Base-by-base conservation (phyloP, 2,329 filamentous ascomycete genomes). In the Fusarium sp. region DNA sequence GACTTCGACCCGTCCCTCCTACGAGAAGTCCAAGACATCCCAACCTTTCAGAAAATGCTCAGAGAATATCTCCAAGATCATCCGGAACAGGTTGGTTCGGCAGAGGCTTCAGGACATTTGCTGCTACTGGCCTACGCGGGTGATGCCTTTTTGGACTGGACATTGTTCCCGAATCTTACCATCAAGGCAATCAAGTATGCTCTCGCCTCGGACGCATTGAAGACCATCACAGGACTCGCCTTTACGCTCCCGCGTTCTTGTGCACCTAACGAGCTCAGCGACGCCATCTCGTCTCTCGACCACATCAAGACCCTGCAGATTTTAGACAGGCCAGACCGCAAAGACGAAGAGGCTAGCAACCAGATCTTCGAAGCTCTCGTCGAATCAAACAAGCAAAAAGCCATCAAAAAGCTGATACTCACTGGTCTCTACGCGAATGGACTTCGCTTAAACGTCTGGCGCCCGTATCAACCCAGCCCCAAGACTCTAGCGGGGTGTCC, bases 371-470 rank as follows among this genome's bases (percentile, higher is more conserved):
- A 52, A 2, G 44, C 56, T 31, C 43, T 66, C 2, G 37, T 34
- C 12, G 46, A 16, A 18, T 39, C 30, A 8, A 28, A 16, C 18
- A 28, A 27, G 6, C 34, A 10, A 5, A 28, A 44, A 2, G 36
- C 23, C n/a, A 16, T 51, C 16, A 46, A 60, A 13, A 66, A 60
- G 23, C 31, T 66, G 34, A 56, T 44, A 6, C 37, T 66, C 15
- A 55, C 63, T 23, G 48, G 43, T 3, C n/a, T 39, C 11, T 60
- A 59, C 18, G 56, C 63, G 7, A 34, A 36, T 12, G 63, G 48
- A 12, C 18, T 66, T 11, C 59, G 23, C 18, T 40, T 39, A 43
- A 23, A 27, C 3, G 30, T 30, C 12, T 65, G 62, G 62, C 41
- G 51, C 23, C 36, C 31, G 13, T 31, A 16, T 15, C 13, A 15